Evolutionary conservation across 805 yeast species (phyloP).

Genomic region (Kregervanrija pseudodelftensis): DNA sequence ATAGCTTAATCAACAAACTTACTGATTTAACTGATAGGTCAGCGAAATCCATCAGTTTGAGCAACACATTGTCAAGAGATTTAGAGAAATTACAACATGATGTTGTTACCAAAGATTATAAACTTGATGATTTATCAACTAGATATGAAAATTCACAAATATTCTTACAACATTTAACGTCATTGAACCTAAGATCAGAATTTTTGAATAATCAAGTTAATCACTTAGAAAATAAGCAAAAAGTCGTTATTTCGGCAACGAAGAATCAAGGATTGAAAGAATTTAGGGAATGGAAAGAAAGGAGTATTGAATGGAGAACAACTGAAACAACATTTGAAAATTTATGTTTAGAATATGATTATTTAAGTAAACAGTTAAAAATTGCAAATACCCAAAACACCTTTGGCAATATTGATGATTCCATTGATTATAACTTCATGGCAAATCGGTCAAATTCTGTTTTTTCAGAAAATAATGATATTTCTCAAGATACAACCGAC

Average conservation of each 20-base stretch:
- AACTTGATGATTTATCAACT: slow-evolving; percentile 17
- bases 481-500: neutral
- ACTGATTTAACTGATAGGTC: slow-evolving; percentile 12
- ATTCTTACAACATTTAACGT: slow-evolving; percentile 25
- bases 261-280: slow-evolving; percentile 16
- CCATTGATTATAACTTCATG: neutral
- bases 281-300: slow-evolving; percentile 21
- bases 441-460: slow-evolving; percentile 2
- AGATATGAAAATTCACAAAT: slow-evolving; percentile 21
- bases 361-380: slow-evolving; percentile 23
- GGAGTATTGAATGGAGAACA: slow-evolving; percentile 34
- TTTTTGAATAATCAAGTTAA: slow-evolving; percentile 28
- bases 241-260: slow-evolving; percentile 11
- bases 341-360: slow-evolving; percentile 33
- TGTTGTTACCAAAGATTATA: slow-evolving; percentile 15
- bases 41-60: slow-evolving; percentile 1
- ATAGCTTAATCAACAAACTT: slow-evolving; percentile 12
- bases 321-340: slow-evolving; percentile 41
- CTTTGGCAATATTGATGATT: neutral
- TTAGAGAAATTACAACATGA: slow-evolving; percentile 14
- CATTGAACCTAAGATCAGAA: slow-evolving; percentile 27
- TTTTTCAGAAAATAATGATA: slow-evolving; percentile 6
- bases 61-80: slow-evolving; percentile 1
- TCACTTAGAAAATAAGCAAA: slow-evolving; percentile 19
- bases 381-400: slow-evolving; percentile 14